Percentiles rank a stretch among this genome's conserved stretches.
Evolutionary conservation across 495 filamentous ascomycete genomes (phyloP).

Genomic region (Daldinia caldariorum): DNA sequence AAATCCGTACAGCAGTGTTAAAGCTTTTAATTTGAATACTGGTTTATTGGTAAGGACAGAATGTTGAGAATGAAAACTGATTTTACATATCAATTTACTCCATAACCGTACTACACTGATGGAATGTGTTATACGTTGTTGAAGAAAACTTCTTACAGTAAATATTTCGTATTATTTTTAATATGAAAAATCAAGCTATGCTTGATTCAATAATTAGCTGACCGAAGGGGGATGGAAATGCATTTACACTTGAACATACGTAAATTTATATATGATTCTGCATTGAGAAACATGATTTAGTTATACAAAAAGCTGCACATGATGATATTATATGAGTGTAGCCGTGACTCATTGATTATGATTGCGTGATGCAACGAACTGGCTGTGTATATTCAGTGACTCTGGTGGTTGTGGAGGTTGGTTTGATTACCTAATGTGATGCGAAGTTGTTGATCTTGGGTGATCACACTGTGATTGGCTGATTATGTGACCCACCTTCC

Average conservation of each 20-base stretch:
- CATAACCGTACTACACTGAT: too few relatives aligned
- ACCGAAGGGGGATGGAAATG: too few relatives aligned
- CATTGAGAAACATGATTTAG: neutral
- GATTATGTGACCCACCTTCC: neutral
- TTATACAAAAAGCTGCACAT: neutral
- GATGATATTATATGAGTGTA: neutral
- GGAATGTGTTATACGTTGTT: too few relatives aligned
- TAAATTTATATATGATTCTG: neutral
- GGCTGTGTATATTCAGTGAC: neutral
- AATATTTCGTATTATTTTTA: too few relatives aligned
- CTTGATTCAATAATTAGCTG: too few relatives aligned
- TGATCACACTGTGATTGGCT: slow-evolving; percentile 1
- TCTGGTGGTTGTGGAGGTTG: neutral
- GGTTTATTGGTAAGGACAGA: neutral
- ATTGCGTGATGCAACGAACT: neutral
- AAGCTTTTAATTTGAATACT: neutral
- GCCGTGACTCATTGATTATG: neutral
- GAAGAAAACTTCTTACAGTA: too few relatives aligned
- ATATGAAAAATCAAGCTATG: too few relatives aligned
- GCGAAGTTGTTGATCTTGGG: neutral
- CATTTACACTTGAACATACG: neutral
- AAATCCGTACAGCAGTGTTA: neutral
- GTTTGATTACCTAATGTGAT: neutral
- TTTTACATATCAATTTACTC: neutral
- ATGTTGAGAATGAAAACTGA: neutral